phyloP scores from a whole-genome alignment of 169 alveolate species.

The Eimeria sp. region DNA sequence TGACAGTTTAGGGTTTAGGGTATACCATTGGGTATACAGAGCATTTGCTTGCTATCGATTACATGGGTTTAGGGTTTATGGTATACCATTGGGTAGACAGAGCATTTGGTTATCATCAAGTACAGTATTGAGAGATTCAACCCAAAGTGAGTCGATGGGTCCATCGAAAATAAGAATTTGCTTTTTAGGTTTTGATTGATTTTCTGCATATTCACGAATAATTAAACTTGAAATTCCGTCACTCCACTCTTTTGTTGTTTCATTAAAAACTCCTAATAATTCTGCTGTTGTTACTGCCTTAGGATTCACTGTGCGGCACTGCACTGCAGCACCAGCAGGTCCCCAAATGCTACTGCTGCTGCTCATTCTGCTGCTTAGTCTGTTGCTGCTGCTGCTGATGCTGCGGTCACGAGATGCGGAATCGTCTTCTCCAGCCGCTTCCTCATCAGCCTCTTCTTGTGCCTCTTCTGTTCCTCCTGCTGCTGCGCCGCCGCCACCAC shows the following conservation, averaged over 20 bases:
- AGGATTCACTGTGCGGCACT: constrained; percentile 96
- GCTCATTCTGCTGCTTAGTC: neutral
- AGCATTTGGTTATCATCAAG: constrained; percentile 98
- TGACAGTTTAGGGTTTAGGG: neutral
- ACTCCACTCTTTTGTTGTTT: constrained; percentile 97
- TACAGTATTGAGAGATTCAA: constrained; percentile 97
- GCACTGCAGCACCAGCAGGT: constrained; percentile 44
- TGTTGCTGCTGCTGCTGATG: neutral
- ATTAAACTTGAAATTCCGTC: constrained; percentile 94
- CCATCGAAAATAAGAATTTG: constrained; percentile 97
- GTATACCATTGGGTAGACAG: constrained; percentile 94
- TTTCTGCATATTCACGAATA: constrained; percentile 25
- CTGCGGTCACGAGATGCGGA: neutral
- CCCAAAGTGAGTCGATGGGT: constrained; percentile 98
- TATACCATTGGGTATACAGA: neutral
- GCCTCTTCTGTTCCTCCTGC: neutral
- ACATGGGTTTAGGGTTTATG: neutral
- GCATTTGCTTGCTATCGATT: no score
- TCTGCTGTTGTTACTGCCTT: constrained; percentile 97
- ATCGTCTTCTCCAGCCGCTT: constrained; percentile 94
- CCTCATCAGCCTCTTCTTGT: constrained; percentile 90
- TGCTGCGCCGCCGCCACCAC: constrained; percentile 23
- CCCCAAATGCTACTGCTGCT: neutral
- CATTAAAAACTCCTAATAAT: constrained; percentile 96
- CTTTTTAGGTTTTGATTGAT: constrained; percentile 86